phyloP scores from a whole-genome alignment of 805 yeast species.

The Candida bentonensis region DNA sequence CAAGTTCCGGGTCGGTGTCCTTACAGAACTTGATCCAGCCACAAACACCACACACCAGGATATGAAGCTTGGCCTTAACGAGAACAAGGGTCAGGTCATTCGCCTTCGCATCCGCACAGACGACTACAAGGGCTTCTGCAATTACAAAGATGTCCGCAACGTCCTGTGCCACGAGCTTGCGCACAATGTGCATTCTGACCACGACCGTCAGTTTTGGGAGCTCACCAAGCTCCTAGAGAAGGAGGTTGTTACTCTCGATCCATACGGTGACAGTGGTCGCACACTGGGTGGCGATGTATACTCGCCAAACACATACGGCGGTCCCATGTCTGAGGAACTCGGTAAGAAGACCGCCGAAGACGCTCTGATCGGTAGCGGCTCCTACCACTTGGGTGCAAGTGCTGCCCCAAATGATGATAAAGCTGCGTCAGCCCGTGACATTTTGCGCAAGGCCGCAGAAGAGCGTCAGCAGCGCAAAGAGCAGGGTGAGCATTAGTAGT shows the following conservation, averaged over 20 bases:
- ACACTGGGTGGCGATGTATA: not conserved
- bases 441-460: not conserved
- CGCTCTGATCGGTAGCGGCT: not conserved
- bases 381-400: not conserved
- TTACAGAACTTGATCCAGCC: conserved; percentile 27
- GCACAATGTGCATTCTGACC: conserved; percentile 24
- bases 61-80: conserved; percentile 21
- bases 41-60: conserved; percentile 19
- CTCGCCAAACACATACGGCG: not conserved
- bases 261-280: not conserved
- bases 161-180: conserved; percentile 27
- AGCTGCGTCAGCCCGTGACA: not conserved
- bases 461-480: not conserved
- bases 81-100: conserved; percentile 22
- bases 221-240: conserved; percentile 20
- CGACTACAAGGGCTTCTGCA: conserved; percentile 23
- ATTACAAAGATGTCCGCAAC: conserved; percentile 20
- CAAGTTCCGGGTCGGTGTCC: conserved; percentile 21
- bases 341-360: not conserved
- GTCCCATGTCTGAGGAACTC: not conserved
- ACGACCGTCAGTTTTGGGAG: conserved; percentile 22
- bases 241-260: conserved; percentile 14
- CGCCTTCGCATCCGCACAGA: conserved; percentile 26
- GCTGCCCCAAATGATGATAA: not conserved
- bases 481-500: not conserved